Base-by-base conservation (phyloP, 495 filamentous ascomycete species). In the Aspergillus baeticus region DNA sequence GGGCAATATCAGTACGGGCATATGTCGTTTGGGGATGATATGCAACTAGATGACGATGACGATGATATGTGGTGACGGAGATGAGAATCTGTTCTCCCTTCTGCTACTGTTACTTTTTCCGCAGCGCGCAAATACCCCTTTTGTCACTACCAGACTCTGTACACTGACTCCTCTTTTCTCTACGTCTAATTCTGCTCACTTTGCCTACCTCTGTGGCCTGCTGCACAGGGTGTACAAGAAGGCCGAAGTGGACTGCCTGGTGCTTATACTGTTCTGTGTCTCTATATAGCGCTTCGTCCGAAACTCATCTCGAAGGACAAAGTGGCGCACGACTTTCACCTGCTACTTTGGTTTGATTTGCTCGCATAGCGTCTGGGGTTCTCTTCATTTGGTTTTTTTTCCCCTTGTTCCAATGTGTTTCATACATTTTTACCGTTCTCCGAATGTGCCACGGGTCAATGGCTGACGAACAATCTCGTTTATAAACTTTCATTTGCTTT, bases 1-100 rank as follows among this genome's bases (percentile, higher is more conserved):
- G 73, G 71, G n/a, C 71, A 76, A 58, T 69, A 77, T 55, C 71
- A 78, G 43, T 79, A 81, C 58, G 76, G 70, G 34, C 75, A 80
- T 61, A 73, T 74, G 47, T 72, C 78, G 29, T 80, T 81, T 58
- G 77, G 77, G 18, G 76, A 80, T 42, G 73, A 79, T 55, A 70
- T 69, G 45, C 75, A 77, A 55, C 62, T 77, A 54, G 69, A 77
- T 51, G 73, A 75, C 42, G 78, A 83, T 56, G 78, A 75, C 51
- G 79, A 83, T 51, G 77, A 80, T 60, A 83, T 83, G 79, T 83
- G 79, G 79, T 82, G 70, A 81, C 50, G 57, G 54, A 57, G 51
- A 67, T 33, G 51, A 58, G 58, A 61, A 59, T 47, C 29, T 47
- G 26, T 58, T 26, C 54, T 62, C 60, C 43, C 55, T 67, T 53